Base-by-base conservation (phyloP, 2,329 filamentous ascomycete genomes). In the Aspergillus oerlinghausenensis region DNA sequence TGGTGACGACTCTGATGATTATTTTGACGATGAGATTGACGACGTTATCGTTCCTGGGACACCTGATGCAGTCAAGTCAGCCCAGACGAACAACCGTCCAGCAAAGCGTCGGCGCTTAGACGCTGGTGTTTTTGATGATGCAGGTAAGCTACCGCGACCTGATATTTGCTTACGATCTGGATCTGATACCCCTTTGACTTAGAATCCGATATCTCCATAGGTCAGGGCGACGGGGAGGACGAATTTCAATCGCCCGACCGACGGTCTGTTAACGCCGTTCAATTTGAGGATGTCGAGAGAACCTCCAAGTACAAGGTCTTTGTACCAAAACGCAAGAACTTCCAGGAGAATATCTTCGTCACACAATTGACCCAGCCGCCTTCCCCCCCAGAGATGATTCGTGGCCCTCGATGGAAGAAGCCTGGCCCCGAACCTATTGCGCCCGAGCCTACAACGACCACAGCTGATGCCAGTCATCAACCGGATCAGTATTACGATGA, bases 331-430 rank as follows among this genome's bases (percentile, higher is more conserved):
- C 68, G 70, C 50, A 69, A 60, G 14, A 72, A 69, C n/a, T 55
- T 69, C 4, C 75, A 73, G 52, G 71, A 76, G 35, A 73, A 79
- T 52, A 74, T 75, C 3, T 80, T 79, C 55, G 77, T 79, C 19
- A 79, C 77, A 0, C 78, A 80, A 60, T 69, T 79, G 48, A 79
- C 77, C 4, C 76, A 77, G 52, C 75, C 77, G 42, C 69, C 70
- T 53, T 81, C 80, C 1, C 81, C 79, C 58, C 80, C 80, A 2
- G 80, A 79, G 51, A 70, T 75, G 57, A 79, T 82, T 54, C 75
- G 80, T 60, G 79, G 79, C 1, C 76, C 80, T 10, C 75, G 79
- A 55, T 82, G 79, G 75, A 79, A 74, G 59, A 80, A 77, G 58
- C 74, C 76, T 17, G 71, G 68, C 42, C 64, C 68, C 9, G 64